A percentile compares a stretch with the other conserved stretches of the same genome.
Evolutionary conservation across 2,329 filamentous ascomycete species (phyloP).

Genomic region (Fusarium nygamai): DNA sequence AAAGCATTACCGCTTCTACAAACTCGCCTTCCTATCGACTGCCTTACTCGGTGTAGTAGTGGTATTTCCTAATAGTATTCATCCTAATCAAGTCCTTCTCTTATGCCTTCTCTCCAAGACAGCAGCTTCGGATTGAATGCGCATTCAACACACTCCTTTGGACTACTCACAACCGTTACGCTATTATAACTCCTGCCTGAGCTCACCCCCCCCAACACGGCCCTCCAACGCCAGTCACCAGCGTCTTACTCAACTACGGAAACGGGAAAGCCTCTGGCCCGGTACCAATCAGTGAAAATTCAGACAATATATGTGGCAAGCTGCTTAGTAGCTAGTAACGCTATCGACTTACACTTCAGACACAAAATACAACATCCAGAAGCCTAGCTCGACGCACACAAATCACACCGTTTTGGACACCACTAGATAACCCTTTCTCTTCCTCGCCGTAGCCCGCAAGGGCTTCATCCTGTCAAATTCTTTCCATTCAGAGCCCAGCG

Average conservation of each 20-base stretch:
- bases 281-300: slow-evolving; percentile 38
- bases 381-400: slow-evolving; percentile 35
- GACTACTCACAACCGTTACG: slow-evolving; percentile 34
- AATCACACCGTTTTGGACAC: slow-evolving; percentile 42
- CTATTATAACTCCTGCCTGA: slow-evolving; percentile 33
- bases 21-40: slow-evolving; percentile 34
- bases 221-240: slow-evolving; percentile 38
- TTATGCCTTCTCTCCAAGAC: slow-evolving; percentile 27
- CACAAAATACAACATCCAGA: slow-evolving; percentile 32
- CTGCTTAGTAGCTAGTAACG: slow-evolving; percentile 38
- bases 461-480: slow-evolving; percentile 65
- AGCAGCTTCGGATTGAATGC: slow-evolving; percentile 27
- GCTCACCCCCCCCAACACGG: slow-evolving; percentile 37
- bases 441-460: slow-evolving; percentile 61
- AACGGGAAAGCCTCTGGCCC: slow-evolving; percentile 42
- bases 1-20: slow-evolving; percentile 33
- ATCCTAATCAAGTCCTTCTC: slow-evolving; percentile 33
- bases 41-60: slow-evolving; percentile 13
- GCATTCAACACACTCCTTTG: slow-evolving; percentile 40
- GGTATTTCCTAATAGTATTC: slow-evolving; percentile 19
- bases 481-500: slow-evolving; percentile 70
- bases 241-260: slow-evolving; percentile 42
- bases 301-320: slow-evolving; percentile 42
- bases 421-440: slow-evolving; percentile 39
- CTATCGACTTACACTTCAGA: slow-evolving; percentile 42